These are phyloP conservation scores for Colletotrichum agaves DNA, from an alignment of 2,329 filamentous ascomycete species.

Conservation along the genomic window DNA sequence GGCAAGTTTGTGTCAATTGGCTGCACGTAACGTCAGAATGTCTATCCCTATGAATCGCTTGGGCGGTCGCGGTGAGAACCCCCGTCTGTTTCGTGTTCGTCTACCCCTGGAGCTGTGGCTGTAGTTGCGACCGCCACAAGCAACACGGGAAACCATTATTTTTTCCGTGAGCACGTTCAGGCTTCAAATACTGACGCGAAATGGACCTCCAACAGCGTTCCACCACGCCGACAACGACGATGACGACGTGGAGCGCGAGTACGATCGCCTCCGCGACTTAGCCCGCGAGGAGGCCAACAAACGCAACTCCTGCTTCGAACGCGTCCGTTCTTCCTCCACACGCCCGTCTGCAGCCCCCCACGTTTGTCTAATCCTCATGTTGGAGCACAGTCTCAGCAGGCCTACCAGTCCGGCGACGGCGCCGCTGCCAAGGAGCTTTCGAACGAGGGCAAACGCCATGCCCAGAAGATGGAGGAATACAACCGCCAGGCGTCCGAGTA, in stretches of 20 bases:
- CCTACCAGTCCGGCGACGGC: slow-evolving; percentile 86
- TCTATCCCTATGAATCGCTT: slow-evolving; percentile 39
- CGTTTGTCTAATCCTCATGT: neutral
- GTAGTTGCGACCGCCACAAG: slow-evolving; percentile 13
- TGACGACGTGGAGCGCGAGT: slow-evolving; percentile 81
- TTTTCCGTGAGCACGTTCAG: neutral
- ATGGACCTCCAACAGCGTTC: slow-evolving; percentile 68
- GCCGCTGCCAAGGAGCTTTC: slow-evolving; percentile 84
- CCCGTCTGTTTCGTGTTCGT: slow-evolving; percentile 9
- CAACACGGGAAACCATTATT: neutral
- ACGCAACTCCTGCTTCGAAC: slow-evolving; percentile 80
- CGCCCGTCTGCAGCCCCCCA: neutral
- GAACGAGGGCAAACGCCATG: slow-evolving; percentile 86
- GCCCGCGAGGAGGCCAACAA: slow-evolving; percentile 84
- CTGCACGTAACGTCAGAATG: slow-evolving; percentile 11
- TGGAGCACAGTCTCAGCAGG: slow-evolving; percentile 72
- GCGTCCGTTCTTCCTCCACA: slow-evolving; percentile 56
- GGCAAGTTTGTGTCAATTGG: neutral
- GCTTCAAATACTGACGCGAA: slow-evolving; percentile 2
- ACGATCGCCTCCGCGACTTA: slow-evolving; percentile 87
- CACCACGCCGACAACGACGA: slow-evolving; percentile 75
- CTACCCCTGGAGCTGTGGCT: slow-evolving; percentile 17
- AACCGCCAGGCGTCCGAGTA: slow-evolving; percentile 92
- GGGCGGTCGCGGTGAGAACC: slow-evolving; percentile 38
- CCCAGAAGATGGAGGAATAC: slow-evolving; percentile 84